phyloP scores from a whole-genome alignment of 2,329 filamentous ascomycete genomes.

The Penicillium fuscoglaucum region DNA sequence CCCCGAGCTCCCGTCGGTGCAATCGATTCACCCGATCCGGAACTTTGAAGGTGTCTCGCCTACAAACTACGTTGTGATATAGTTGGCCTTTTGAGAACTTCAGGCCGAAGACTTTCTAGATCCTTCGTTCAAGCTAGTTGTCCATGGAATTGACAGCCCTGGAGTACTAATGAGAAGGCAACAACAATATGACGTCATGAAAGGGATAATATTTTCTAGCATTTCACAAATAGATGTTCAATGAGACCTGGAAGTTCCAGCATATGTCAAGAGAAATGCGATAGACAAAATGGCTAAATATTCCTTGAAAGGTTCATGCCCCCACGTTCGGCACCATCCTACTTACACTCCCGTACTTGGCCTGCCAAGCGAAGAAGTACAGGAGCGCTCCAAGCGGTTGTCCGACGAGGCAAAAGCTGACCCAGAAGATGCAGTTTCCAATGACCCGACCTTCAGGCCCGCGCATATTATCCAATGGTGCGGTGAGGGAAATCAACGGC shows the following conservation, averaged over 20 bases:
- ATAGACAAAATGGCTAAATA: background rate
- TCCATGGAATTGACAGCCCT: background rate
- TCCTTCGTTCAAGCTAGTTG: background rate
- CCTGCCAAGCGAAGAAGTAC: conserved; percentile 99
- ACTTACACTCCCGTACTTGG: conserved; percentile 86
- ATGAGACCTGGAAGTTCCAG: background rate
- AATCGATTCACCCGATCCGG: conserved; percentile 16
- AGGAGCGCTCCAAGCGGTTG: conserved; percentile 89
- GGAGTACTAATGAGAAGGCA: background rate
- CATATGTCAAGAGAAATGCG: background rate
- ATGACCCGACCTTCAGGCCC: conserved; percentile 73
- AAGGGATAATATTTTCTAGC: background rate
- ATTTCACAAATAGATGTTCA: background rate
- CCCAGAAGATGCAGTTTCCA: conserved; percentile 94
- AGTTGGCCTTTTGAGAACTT: background rate
- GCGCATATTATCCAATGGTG: conserved; percentile 75
- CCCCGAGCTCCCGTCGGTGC: conserved; percentile 8
- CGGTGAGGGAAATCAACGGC: conserved; percentile 79
- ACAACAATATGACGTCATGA: background rate
- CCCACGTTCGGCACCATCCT: conserved; percentile 20
- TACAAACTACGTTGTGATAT: background rate
- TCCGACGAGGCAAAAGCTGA: conserved; percentile 91
- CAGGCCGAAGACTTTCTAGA: background rate
- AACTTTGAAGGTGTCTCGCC: background rate
- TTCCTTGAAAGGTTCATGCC: background rate